phyloP scores from a whole-genome alignment of 768 basidiomycete genomes.

The Calocera cornea region DNA sequence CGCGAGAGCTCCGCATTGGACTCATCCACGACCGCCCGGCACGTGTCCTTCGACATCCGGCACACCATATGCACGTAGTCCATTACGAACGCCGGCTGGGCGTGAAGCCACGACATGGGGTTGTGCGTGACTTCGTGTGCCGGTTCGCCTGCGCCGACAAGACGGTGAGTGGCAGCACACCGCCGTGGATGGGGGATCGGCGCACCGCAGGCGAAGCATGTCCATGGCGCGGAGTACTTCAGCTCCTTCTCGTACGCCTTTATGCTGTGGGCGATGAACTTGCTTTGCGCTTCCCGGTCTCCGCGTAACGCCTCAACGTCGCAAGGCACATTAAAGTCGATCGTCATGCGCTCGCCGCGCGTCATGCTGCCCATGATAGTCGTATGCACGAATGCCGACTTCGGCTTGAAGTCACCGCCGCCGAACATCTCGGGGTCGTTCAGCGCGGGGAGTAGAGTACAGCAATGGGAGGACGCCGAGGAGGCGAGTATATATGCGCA shows the following conservation, averaged over 20 bases:
- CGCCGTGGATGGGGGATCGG: background rate
- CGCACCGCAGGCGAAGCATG: background rate
- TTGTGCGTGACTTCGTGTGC: background rate
- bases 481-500: background rate
- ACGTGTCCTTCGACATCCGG: background rate
- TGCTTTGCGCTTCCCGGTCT: background rate
- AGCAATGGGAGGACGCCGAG: background rate
- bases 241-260: background rate
- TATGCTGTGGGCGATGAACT: background rate
- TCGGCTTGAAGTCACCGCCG: background rate
- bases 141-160: background rate
- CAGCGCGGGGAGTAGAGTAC: background rate
- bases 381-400: background rate
- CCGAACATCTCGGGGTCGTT: background rate
- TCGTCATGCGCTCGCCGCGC: background rate
- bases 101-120: slow-evolving; percentile 1
- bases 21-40: background rate
- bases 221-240: background rate
- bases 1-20: background rate
- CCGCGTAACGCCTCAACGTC: background rate
- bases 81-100: slow-evolving; percentile 2
- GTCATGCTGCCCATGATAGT: background rate
- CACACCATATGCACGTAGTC: background rate
- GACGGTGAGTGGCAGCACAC: background rate
- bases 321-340: background rate